A percentile compares a stretch with the other conserved stretches of the same genome.
Conservation (phyloP, 306 rosid genomes). For the Fagus crenata region DNA sequence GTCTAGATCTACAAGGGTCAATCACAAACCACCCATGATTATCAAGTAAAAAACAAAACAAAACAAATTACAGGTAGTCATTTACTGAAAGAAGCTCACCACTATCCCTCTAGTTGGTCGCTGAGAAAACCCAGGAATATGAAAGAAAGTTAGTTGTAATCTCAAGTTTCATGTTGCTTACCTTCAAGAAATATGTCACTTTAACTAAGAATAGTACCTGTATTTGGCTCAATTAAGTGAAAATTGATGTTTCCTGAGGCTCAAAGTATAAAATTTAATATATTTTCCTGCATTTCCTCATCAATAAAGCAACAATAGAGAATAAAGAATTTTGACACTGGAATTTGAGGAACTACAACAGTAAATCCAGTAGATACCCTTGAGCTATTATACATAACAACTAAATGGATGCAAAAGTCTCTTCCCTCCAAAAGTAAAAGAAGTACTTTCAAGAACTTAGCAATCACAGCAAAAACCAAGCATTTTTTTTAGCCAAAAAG, state of each 20-base stretch:
- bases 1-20: slow-evolving; percentile 44
- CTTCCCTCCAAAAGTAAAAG: neutral
- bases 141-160: slow-evolving; percentile 12
- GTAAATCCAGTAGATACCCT: slow-evolving; percentile 28
- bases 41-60: slow-evolving; percentile 12
- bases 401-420: neutral
- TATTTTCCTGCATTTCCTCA: slow-evolving; percentile 4
- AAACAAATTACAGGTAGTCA: slow-evolving; percentile 12
- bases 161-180: slow-evolving; percentile 16
- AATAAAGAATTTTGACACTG: slow-evolving; percentile 11
- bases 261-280: neutral
- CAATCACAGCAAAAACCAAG: neutral
- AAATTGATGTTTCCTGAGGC: slow-evolving; percentile 8
- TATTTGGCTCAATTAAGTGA: neutral
- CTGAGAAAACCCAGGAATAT: slow-evolving; percentile 20
- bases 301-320: slow-evolving; percentile 12
- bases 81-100: slow-evolving; percentile 7
- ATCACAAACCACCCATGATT: slow-evolving; percentile 37
- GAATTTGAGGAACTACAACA: slow-evolving; percentile 25
- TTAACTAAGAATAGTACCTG: neutral
- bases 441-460: neutral
- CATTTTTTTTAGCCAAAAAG: neutral
- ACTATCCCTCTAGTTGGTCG: slow-evolving; percentile 17
- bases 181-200: slow-evolving; percentile 11
- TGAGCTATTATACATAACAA: neutral